Evolutionary conservation across 441 rosid species (phyloP).

Genomic region (Syzygium syzygioides): DNA sequence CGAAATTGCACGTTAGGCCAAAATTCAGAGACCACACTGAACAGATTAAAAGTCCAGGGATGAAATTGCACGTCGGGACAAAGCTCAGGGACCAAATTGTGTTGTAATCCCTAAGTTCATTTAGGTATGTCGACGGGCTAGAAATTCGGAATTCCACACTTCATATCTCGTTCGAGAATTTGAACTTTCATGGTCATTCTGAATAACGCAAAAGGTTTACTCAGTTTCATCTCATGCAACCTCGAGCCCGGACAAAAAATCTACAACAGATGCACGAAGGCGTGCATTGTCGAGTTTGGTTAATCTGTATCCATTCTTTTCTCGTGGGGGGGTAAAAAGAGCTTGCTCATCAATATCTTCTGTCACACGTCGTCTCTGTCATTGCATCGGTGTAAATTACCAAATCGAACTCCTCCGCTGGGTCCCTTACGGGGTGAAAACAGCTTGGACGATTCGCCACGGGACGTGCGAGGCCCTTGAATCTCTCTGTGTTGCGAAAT

Average conservation of each 20-base stretch:
- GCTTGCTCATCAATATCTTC: too few species aligned
- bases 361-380: neutral
- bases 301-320: too few species aligned
- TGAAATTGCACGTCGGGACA: accelerated
- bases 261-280: neutral
- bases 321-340: too few species aligned
- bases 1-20: too few species aligned
- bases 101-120: neutral
- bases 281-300: neutral
- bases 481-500: accelerated
- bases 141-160: neutral
- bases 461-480: neutral
- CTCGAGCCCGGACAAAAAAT: neutral
- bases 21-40: accelerated
- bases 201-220: neutral
- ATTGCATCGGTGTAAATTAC: neutral
- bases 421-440: neutral
- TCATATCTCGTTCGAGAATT: neutral
- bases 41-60: neutral
- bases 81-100: neutral
- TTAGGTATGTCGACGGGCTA: neutral
- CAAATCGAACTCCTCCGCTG: neutral
- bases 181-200: neutral
- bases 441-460: neutral
- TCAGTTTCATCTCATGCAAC: neutral